These are phyloP conservation scores for Termitomyces titanicus DNA, from an alignment of 768 basidiomycete species.

Conservation along the genomic window DNA sequence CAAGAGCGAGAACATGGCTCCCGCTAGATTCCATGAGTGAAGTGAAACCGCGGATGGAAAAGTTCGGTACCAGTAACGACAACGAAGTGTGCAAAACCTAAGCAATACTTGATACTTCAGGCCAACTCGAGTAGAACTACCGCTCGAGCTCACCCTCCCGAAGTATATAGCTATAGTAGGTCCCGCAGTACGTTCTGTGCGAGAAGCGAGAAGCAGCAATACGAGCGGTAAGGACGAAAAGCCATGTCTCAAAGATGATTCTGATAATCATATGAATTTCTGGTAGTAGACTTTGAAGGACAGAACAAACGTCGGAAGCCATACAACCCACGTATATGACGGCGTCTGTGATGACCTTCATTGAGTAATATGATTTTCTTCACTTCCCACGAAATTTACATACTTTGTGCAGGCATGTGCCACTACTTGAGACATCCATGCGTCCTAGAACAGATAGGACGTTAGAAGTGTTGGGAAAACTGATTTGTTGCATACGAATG, in stretches of 20 bases:
- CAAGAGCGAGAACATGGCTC: slow-evolving; percentile 7
- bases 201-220: not conserved
- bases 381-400: not conserved
- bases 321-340: slow-evolving; percentile 7
- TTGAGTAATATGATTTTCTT: not conserved
- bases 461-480: not conserved
- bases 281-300: not conserved
- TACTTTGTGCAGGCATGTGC: not conserved
- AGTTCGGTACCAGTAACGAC: slow-evolving; percentile 4
- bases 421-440: not conserved
- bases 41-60: not conserved
- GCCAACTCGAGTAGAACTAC: not conserved
- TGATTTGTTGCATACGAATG: not conserved
- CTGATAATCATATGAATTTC: not conserved
- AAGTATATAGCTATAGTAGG: slow-evolving; percentile 7
- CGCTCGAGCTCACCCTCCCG: slow-evolving; percentile 3
- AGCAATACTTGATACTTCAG: not conserved
- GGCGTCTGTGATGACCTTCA: slow-evolving; percentile 1
- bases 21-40: not conserved
- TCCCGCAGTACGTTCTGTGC: not conserved
- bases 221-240: slow-evolving; percentile 4
- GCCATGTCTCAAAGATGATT: slow-evolving; percentile 5
- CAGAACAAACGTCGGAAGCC: slow-evolving; percentile 12
- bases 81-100: slow-evolving; percentile 9
- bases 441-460: not conserved